These are phyloP conservation scores for Colletotrichum sp. DNA, from an alignment of 2,329 filamentous ascomycete genomes.

Conservation along the genomic window DNA sequence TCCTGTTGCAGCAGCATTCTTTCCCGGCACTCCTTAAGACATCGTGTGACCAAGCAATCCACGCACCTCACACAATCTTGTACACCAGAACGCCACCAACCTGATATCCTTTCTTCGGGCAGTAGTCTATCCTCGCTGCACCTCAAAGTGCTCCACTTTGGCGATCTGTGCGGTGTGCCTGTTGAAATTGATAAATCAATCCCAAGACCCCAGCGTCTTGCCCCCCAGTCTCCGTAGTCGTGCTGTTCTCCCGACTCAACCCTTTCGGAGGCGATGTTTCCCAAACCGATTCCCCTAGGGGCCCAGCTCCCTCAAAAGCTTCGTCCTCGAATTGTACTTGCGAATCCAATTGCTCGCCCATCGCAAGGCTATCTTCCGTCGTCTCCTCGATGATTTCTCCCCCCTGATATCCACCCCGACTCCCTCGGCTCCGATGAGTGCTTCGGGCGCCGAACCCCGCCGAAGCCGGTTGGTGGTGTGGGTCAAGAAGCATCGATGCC, in stretches of 20 bases:
- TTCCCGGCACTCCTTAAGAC: background rate
- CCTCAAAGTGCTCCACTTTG: constrained; percentile 33
- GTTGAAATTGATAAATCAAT: constrained; percentile 63
- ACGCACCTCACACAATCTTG: background rate
- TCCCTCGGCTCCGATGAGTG: constrained; percentile 48
- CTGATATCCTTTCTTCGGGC: background rate
- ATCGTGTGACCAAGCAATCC: background rate
- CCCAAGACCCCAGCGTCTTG: constrained; percentile 60
- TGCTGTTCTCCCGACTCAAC: constrained; percentile 58
- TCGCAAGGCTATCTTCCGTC: constrained; percentile 48
- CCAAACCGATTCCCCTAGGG: constrained; percentile 64
- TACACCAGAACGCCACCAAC: background rate
- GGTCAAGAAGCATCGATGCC: constrained; percentile 76
- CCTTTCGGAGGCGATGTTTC: constrained; percentile 59
- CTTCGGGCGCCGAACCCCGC: constrained; percentile 50
- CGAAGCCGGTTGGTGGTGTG: constrained; percentile 72
- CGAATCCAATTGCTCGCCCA: constrained; percentile 44
- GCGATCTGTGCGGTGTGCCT: constrained; percentile 57
- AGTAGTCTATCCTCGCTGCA: background rate
- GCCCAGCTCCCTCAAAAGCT: constrained; percentile 56
- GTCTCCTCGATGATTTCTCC: constrained; percentile 63
- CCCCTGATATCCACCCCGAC: constrained; percentile 49
- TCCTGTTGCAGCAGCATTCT: background rate
- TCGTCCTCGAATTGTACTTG: constrained; percentile 64
- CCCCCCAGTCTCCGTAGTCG: constrained; percentile 46